Base-by-base conservation (phyloP, 768 basidiomycete genomes). In the Lactarius indigo region DNA sequence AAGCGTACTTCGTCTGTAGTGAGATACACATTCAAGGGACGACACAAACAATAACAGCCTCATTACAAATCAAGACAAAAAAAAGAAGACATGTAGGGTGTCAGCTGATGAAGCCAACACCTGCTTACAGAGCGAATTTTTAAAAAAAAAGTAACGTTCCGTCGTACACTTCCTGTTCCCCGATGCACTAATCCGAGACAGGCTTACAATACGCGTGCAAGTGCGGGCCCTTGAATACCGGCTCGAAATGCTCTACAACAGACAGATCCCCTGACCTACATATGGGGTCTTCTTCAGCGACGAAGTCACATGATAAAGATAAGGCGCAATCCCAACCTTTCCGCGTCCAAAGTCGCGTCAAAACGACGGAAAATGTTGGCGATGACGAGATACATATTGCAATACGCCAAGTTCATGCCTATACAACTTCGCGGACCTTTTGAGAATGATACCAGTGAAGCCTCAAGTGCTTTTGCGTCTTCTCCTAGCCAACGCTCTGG, bases 401-500 rank as follows among this genome's bases (percentile, higher is more conserved):
- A 52, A 39, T 58, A 58, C 13, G 57, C 57, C 57, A 58, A 28
- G 35, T 58, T 58, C 13, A 58, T 37, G 35, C 57, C 57, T n/a
- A 58, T 31, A 39, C 57, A 58, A n/a, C 37, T 58, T 20, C 57
- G 57, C 8, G 57, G 57, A 35, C 57, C 57, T 28, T 58, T 58
- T 23, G 57, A 58, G 23, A 58, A 58, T 26, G 33, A 13, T 2
- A 20, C 35, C 37, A 58, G 17, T 13, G 57, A 58, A 18, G 33
- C 35, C 7, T 58, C 57, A 8, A 10, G n/a, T 26, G 35, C 26
- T 17, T 58, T 58, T 39, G 57, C 57, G 23, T 39, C 37, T n/a
- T 17, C 30, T 35, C 57, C 57, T 37, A 58, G 37, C 57, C 57
- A 58, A 13, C 57, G 57, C 13, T 58, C 57, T 7, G 57, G 57